Evolutionary conservation across 2,329 filamentous ascomycete species (phyloP).

Genomic region (Coccinonectria pachysandricola): DNA sequence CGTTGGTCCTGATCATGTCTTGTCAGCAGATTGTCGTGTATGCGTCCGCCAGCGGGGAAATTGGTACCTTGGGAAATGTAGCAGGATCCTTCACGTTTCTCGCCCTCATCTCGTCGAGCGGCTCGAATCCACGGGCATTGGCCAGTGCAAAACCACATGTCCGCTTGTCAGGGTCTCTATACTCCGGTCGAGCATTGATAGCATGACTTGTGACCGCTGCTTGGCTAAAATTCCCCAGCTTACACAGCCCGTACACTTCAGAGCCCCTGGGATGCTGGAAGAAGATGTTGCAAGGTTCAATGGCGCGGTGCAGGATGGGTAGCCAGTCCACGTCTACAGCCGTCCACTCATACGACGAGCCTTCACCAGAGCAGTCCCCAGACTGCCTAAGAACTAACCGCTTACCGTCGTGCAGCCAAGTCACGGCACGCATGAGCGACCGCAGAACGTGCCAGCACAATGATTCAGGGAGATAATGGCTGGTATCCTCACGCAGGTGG

Average conservation of each 20-base stretch:
- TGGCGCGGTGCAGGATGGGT: constrained; percentile 39
- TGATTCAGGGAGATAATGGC: constrained; percentile 36
- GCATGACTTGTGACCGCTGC: constrained; percentile 30
- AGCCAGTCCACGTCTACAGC: constrained; percentile 35
- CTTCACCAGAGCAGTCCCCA: constrained; percentile 1
- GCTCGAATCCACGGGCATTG: constrained; percentile 7
- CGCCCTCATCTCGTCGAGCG: constrained; percentile 4
- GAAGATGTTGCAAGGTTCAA: constrained; percentile 38
- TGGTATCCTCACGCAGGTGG: constrained; percentile 8
- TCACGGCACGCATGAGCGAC: constrained; percentile 36
- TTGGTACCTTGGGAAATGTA: constrained; percentile 5
- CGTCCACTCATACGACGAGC: constrained; percentile 6
- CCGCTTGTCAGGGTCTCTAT: neutral
- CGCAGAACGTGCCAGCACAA: constrained; percentile 46
- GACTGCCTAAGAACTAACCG: constrained; percentile 14
- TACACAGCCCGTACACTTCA: constrained; percentile 44
- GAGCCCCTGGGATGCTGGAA: constrained; percentile 36
- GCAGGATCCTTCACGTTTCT: constrained; percentile 3
- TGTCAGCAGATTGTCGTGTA: no score
- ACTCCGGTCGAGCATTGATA: constrained; percentile 1
- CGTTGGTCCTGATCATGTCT: constrained; percentile 20
- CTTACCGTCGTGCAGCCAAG: constrained; percentile 42
- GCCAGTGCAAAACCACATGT: constrained; percentile 7
- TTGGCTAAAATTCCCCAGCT: constrained; percentile 38
- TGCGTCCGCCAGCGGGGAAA: neutral